phyloP scores from a whole-genome alignment of 2,329 filamentous ascomycete genomes.

The Incumbomyces delicatus region DNA sequence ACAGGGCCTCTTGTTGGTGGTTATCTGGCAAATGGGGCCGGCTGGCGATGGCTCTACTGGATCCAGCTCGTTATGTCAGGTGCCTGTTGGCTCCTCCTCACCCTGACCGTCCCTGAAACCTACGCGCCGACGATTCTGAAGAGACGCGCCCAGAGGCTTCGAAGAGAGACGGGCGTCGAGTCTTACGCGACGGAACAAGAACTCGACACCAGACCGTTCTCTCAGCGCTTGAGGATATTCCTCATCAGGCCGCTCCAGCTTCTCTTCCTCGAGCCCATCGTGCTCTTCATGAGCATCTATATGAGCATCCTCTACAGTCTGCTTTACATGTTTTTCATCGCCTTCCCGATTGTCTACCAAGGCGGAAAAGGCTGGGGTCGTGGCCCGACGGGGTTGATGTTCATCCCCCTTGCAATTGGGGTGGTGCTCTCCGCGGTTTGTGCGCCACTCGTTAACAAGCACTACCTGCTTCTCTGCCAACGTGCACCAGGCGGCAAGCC shows the following conservation, averaged over 20 bases:
- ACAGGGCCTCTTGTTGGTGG: conserved; percentile 61
- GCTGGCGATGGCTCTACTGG: conserved; percentile 83
- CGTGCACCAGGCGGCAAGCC: conserved; percentile 59
- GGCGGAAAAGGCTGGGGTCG: conserved; percentile 69
- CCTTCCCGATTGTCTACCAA: conserved; percentile 58
- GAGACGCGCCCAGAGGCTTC: conserved; percentile 30
- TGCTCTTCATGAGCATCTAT: conserved; percentile 73
- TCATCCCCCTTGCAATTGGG: conserved; percentile 71
- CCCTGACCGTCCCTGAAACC: conserved; percentile 80
- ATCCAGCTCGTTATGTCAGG: conserved; percentile 69
- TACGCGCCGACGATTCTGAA: conserved; percentile 72
- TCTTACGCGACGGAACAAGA: conserved; percentile 72
- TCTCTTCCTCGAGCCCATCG: conserved; percentile 78
- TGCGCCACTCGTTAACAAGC: conserved; percentile 66
- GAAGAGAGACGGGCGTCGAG: conserved; percentile 52
- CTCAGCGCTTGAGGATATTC: conserved; percentile 62
- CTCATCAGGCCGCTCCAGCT: conserved; percentile 76
- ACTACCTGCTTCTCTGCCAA: conserved; percentile 58
- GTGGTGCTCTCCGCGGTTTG: conserved; percentile 66
- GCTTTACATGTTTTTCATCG: conserved; percentile 44
- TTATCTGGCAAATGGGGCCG: conserved; percentile 58
- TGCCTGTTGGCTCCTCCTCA: conserved; percentile 63
- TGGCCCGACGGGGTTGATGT: conserved; percentile 71
- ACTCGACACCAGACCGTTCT: conserved; percentile 60
- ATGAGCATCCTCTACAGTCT: conserved; percentile 67